A percentile compares a stretch with the other conserved stretches of the same genome.
phyloP scores from a whole-genome alignment of 2,329 filamentous ascomycete genomes.

The Dothidotthia symphoricarpi region DNA sequence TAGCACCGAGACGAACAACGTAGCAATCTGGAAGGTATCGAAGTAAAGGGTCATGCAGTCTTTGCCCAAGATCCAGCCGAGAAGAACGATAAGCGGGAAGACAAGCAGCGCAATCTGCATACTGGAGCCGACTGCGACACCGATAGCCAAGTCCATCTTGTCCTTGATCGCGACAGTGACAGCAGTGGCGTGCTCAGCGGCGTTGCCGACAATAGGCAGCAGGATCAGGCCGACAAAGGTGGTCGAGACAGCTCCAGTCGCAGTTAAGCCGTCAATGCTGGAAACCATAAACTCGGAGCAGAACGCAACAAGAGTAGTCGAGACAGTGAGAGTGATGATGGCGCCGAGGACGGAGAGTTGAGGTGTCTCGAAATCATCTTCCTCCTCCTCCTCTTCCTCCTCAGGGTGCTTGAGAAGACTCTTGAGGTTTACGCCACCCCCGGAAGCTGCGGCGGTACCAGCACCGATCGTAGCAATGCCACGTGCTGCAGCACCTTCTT shows the following conservation, averaged over 20 bases:
- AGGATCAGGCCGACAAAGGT: conserved; percentile 65
- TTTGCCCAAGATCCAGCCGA: conserved; percentile 61
- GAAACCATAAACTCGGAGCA: conserved; percentile 68
- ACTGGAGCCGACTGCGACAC: conserved; percentile 63
- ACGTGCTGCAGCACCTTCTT: conserved; percentile 51
- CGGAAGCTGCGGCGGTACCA: conserved; percentile 50
- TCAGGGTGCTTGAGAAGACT: conserved; percentile 45
- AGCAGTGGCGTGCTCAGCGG: conserved; percentile 65
- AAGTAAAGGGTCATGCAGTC: conserved; percentile 74
- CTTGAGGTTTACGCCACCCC: conserved; percentile 51
- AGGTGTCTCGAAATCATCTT: conserved; percentile 72
- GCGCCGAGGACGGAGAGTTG: conserved; percentile 72
- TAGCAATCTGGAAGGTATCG: conserved; percentile 79
- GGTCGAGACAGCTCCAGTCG: conserved; percentile 50
- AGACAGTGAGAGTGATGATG: conserved; percentile 65
- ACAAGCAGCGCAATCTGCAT: conserved; percentile 66
- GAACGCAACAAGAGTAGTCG: conserved; percentile 76
- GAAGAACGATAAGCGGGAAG: conserved; percentile 59
- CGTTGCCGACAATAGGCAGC: conserved; percentile 65
- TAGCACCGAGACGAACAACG: conserved; percentile 57
- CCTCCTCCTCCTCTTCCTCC: conserved; percentile 47
- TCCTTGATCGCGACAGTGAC: conserved; percentile 63
- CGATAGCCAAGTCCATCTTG: conserved; percentile 68
- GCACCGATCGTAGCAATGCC: conserved; percentile 56
- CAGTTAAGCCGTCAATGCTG: conserved; percentile 57